These are phyloP conservation scores for Russula earlei DNA, from an alignment of 768 basidiomycete species.

Conservation along the genomic window DNA sequence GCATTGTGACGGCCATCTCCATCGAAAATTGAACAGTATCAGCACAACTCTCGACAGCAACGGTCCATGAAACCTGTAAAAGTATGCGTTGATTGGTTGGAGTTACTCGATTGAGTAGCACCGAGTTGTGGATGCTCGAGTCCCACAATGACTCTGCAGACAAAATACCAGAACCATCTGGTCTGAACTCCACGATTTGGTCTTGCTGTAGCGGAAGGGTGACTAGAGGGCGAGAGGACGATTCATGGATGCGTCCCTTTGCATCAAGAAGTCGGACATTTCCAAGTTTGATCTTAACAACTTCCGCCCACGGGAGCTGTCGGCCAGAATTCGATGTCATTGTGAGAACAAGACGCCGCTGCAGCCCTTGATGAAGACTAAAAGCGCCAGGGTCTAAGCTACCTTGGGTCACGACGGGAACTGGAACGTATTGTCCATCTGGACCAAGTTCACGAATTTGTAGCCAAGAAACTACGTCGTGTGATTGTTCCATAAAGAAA, in stretches of 20 bases:
- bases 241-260: constrained; percentile 74
- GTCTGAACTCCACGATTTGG: constrained; percentile 62
- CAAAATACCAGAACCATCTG: constrained; percentile 74
- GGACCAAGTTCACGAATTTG: constrained; percentile 82
- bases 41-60: constrained; percentile 74
- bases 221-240: constrained; percentile 58
- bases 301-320: constrained; percentile 79
- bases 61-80: constrained; percentile 64
- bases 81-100: constrained; percentile 68
- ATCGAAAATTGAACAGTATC: constrained; percentile 84
- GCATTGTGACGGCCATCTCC: constrained; percentile 80
- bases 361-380: constrained; percentile 86
- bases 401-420: constrained; percentile 71
- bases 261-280: constrained; percentile 79
- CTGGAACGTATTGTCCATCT: constrained; percentile 74
- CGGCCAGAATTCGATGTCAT: constrained; percentile 83
- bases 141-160: constrained; percentile 81
- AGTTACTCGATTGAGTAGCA: constrained; percentile 80
- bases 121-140: constrained; percentile 81
- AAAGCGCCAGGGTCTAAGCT: constrained; percentile 78
- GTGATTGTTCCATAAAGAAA: constrained; percentile 76
- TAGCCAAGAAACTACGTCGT: constrained; percentile 85
- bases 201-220: constrained; percentile 69
- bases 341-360: constrained; percentile 67
- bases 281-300: constrained; percentile 68